Evolutionary conservation across 2,329 filamentous ascomycete genomes (phyloP), one percentile per base, ranked within the genome.

Genomic region (Zymoseptoria crescenta): DNA sequence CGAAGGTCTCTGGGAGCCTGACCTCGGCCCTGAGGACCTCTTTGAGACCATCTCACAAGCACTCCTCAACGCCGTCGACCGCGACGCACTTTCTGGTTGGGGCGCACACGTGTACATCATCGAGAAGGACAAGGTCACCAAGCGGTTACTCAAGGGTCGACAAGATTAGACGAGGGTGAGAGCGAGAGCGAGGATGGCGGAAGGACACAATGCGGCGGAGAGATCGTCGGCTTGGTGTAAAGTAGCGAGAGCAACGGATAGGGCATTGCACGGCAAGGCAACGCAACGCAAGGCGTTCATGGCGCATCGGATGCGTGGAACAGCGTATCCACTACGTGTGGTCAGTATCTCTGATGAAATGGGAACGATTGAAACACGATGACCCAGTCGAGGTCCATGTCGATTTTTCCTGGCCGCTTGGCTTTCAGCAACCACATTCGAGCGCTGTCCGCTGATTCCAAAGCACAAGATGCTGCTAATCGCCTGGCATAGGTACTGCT

Each of bases 121-220:
- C 76, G 94, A 97, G 82, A 99, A 99, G 84, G 92, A 96, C 80
- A 97, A 97, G 88, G 90, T 99, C 64, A 97, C 94, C 72, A 96
- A 97, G 87, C 84, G 94, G 75, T 85, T 99, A 86, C 81, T 99
- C 76, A 97, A 97, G 86, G 92, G 92, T 74, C 86, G 92, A 81
- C 93, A 97, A 80, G 93, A 97, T 61, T 81, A 76, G 60, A 59
- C 4, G 52, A 20, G 28, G 60, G 58, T 3, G 52, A 20, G 28
- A 21, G 19, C 19, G 21, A 56, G 13, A 3, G 41, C 52, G 53
- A 57, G 49, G 19, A 49, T 21, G 27, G 21, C 52, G 28, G 53
- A 41, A 48, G 41, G 8, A 30, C 29, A 56, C 16, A 20, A 10
- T 5, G 8, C 8, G 53, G 56, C n/a, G 13, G 19, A 35, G 27